Conservation (phyloP, 2,329 filamentous ascomycete species). For the Colletotrichum chrysophilum region DNA sequence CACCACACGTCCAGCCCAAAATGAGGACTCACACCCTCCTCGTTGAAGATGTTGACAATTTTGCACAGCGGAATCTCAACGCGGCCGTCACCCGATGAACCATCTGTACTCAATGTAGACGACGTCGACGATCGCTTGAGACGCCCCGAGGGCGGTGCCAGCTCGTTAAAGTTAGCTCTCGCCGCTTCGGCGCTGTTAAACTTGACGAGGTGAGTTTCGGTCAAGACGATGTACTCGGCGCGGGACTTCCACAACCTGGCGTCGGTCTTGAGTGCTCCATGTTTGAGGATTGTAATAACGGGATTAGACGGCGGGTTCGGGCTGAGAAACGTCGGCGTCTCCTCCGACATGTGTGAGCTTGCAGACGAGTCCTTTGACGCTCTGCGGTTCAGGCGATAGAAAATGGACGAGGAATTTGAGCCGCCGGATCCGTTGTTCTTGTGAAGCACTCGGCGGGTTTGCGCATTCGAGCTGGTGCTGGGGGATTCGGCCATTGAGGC, state of each 20-base stretch:
- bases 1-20: conserved; percentile 64
- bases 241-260: conserved; percentile 53
- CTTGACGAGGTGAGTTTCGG: conserved; percentile 55
- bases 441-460: conserved; percentile 30
- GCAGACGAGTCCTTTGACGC: conserved; percentile 41
- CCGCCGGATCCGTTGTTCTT: conserved; percentile 33
- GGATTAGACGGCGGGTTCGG: conserved; percentile 33
- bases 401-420: conserved; percentile 35
- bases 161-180: conserved; percentile 50
- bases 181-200: conserved; percentile 55
- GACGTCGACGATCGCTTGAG: conserved; percentile 28
- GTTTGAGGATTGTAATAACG: conserved; percentile 45
- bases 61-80: conserved; percentile 54
- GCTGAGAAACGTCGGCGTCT: conserved; percentile 12
- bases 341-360: conserved; percentile 27
- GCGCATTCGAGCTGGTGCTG: background rate
- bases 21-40: conserved; percentile 53
- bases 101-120: conserved; percentile 30
- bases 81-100: conserved; percentile 40
- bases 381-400: conserved; percentile 45
- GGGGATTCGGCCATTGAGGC: conserved; percentile 2
- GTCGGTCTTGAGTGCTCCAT: conserved; percentile 54
- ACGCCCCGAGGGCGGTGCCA: conserved; percentile 30
- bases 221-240: conserved; percentile 57
- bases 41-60: conserved; percentile 57